These are phyloP conservation scores for Lepidium sativum DNA, from an alignment of 345 rosid genomes.

Conservation along the genomic window DNA sequence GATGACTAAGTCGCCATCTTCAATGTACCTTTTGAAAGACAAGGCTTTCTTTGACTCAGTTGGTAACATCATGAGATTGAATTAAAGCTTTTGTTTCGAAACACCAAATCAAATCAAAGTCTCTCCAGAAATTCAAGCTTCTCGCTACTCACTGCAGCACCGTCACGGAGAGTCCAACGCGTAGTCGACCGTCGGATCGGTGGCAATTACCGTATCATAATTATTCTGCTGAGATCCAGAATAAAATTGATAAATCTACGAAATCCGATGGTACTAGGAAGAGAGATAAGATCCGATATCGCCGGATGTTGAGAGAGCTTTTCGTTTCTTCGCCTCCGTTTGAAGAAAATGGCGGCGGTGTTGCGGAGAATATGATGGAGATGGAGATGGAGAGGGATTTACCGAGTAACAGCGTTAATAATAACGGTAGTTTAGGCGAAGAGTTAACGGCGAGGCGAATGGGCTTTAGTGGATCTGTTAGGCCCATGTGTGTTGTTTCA, in stretches of 20 bases:
- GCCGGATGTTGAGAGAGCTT: conserved; percentile 65
- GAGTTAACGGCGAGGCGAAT: conserved; percentile 28
- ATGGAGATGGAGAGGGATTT: conserved; percentile 30
- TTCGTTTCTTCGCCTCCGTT: conserved; percentile 73
- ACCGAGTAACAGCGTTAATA: conserved; percentile 22
- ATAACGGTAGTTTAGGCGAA: conserved; percentile 10
- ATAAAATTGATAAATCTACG: conserved; percentile 20
- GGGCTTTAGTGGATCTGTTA: conserved; percentile 33
- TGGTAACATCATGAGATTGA: conserved; percentile 62
- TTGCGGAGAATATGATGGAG: conserved; percentile 1
- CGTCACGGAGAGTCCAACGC: conserved; percentile 65
- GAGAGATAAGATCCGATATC: conserved; percentile 33
- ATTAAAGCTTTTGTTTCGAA: no score
- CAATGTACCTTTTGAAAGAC: conserved; percentile 45
- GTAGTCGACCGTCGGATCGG: conserved; percentile 52
- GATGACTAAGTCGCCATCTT: conserved; percentile 70
- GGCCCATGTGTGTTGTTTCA: conserved; percentile 31
- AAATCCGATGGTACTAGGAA: conserved; percentile 16
- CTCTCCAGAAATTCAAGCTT: conserved; percentile 78
- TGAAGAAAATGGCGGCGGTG: conserved; percentile 31
- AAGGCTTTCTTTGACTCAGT: conserved; percentile 42
- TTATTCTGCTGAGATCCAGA: conserved; percentile 12
- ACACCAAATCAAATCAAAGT: conserved; percentile 28
- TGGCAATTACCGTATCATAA: conserved; percentile 27
- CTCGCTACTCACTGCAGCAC: conserved; percentile 79